phyloP scores from a whole-genome alignment of 139 green algal species.

The Closterium sp. region DNA sequence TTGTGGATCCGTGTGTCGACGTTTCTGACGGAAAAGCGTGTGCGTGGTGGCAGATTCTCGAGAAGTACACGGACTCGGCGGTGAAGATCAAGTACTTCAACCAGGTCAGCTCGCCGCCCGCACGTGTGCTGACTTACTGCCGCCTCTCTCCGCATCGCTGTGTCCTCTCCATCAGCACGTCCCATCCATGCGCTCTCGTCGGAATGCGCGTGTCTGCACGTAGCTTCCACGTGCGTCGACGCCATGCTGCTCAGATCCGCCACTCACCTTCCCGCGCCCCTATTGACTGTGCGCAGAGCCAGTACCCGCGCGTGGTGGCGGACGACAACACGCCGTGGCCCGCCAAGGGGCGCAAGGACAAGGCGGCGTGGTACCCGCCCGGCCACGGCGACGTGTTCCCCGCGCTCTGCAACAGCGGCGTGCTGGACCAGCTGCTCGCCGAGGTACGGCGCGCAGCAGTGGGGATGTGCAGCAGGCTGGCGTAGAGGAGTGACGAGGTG shows the following conservation, averaged over 20 bases:
- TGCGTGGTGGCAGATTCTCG: slow-evolving; percentile 26
- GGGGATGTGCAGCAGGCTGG: background rate
- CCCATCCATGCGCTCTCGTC: background rate
- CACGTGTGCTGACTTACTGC: too few species aligned
- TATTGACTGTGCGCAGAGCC: too few species aligned
- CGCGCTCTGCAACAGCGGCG: slow-evolving; percentile 27
- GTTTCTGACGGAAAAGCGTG: background rate
- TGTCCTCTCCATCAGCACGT: background rate
- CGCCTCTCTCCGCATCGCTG: background rate
- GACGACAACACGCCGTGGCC: slow-evolving; percentile 33
- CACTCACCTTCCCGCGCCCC: background rate
- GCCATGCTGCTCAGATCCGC: background rate
- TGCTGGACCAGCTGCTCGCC: slow-evolving; percentile 25
- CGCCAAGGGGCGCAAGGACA: slow-evolving; percentile 40
- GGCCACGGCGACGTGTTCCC: slow-evolving; percentile 35
- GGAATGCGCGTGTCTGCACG: background rate
- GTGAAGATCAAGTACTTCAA: slow-evolving; percentile 24
- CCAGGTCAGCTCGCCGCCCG: slow-evolving; percentile 6
- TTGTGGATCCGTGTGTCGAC: background rate
- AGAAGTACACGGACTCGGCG: slow-evolving; percentile 10
- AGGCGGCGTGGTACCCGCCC: slow-evolving; percentile 39
- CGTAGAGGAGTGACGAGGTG: background rate
- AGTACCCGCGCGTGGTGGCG: slow-evolving; percentile 21
- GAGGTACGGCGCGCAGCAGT: background rate
- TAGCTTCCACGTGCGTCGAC: background rate